A percentile compares a stretch with the other conserved stretches of the same genome.
These are phyloP conservation scores for Hibiscus syriacus DNA, from an alignment of 345 rosid species.

Conservation along the genomic window DNA sequence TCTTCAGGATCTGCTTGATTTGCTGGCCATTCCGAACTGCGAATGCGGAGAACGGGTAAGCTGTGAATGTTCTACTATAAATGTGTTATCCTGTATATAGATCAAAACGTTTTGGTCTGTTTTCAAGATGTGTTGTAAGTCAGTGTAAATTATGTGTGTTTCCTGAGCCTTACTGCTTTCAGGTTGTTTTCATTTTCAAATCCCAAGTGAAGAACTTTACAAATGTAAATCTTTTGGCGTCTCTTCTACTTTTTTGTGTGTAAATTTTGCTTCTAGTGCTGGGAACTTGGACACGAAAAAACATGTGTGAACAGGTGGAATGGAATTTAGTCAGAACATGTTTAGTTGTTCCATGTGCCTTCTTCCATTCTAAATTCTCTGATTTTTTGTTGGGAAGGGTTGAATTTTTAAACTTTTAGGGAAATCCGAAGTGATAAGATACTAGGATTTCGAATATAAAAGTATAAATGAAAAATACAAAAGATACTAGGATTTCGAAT, in stretches of 20 bases:
- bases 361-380: not conserved
- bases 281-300: not conserved
- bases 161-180: not conserved
- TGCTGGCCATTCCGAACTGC: slow-evolving; percentile 11
- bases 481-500: too few species aligned
- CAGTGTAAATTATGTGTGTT: not conserved
- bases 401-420: too few species aligned
- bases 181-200: not conserved
- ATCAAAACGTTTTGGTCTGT: slow-evolving; percentile 4
- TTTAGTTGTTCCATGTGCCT: not conserved
- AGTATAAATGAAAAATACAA: too few species aligned
- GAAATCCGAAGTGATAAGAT: too few species aligned
- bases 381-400: too few species aligned
- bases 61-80: not conserved
- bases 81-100: not conserved
- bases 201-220: not conserved
- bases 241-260: not conserved
- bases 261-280: not conserved
- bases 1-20: slow-evolving; percentile 25
- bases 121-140: not conserved
- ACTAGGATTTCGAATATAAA: too few species aligned
- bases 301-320: not conserved
- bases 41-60: slow-evolving; percentile 1
- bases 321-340: not conserved
- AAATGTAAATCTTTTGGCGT: not conserved